Conservation (phyloP, 345 rosid species). For the Excoecaria cochinchinensis region DNA sequence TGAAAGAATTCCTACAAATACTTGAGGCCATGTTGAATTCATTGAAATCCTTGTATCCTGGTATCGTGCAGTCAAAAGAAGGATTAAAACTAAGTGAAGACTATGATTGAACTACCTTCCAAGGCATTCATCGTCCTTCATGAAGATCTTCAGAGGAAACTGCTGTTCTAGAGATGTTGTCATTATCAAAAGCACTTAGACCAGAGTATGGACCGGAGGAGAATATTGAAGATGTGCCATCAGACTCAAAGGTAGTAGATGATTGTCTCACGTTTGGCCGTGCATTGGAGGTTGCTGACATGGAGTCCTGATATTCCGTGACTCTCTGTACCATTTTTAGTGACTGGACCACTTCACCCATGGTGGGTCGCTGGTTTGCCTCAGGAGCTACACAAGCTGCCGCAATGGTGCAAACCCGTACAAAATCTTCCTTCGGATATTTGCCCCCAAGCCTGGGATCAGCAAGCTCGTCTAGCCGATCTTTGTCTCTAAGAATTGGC, state of each 20-base stretch:
- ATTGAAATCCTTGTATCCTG: conserved; percentile 12
- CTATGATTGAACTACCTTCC: conserved; percentile 10
- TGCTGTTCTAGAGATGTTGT: conserved; percentile 70
- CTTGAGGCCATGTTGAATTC: background rate
- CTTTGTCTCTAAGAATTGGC: conserved; percentile 95
- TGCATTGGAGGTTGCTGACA: conserved; percentile 35
- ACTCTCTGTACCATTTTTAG: conserved; percentile 95
- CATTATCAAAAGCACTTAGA: conserved; percentile 70
- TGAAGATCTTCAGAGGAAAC: conserved; percentile 95
- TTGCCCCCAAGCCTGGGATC: conserved; percentile 77
- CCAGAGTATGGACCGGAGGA: conserved; percentile 97
- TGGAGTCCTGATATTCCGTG: conserved; percentile 69
- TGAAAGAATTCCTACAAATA: conserved; percentile 20
- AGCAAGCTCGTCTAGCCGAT: conserved; percentile 79
- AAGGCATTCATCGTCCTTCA: conserved; percentile 68
- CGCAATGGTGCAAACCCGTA: conserved; percentile 91
- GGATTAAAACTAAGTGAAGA: conserved; percentile 2
- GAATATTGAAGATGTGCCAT: conserved; percentile 91
- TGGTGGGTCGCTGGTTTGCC: conserved; percentile 90
- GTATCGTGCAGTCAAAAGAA: conserved; percentile 16
- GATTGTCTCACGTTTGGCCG: conserved; percentile 78
- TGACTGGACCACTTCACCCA: conserved; percentile 99
- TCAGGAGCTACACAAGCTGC: conserved; percentile 98
- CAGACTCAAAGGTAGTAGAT: conserved; percentile 87
- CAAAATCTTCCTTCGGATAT: conserved; percentile 88